Evolutionary conservation across 768 basidiomycete genomes (phyloP).

Genomic region (Kwoniella dejecticola): DNA sequence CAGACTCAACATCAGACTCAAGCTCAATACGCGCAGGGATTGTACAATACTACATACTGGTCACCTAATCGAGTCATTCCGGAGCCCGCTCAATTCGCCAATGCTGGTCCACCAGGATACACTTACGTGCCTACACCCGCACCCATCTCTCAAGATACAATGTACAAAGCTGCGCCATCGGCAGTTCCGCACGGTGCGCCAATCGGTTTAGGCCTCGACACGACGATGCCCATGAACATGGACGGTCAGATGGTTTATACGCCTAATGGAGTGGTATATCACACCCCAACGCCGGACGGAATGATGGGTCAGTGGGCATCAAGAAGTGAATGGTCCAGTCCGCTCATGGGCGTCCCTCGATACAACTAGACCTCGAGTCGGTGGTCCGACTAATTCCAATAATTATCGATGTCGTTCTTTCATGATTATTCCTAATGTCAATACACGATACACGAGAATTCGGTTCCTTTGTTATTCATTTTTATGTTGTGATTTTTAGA

Average conservation of each 20-base stretch:
- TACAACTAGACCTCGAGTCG: not conserved
- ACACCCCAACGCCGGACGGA: not conserved
- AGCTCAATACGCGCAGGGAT: not conserved
- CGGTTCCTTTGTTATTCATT: too few species aligned
- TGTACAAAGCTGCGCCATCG: slow-evolving; percentile 2
- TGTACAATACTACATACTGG: slow-evolving; percentile 5
- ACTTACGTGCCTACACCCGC: slow-evolving; percentile 28
- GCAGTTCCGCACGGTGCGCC: not conserved
- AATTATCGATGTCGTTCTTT: not conserved
- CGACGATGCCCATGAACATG: not conserved
- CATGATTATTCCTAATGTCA: too few species aligned
- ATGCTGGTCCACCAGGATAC: slow-evolving; percentile 49
- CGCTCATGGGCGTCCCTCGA: slow-evolving; percentile 13
- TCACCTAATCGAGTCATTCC: slow-evolving; percentile 19
- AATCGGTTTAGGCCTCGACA: slow-evolving; percentile 13
- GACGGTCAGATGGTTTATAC: slow-evolving; percentile 10
- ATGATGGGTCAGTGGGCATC: slow-evolving; percentile 10
- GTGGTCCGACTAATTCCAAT: not conserved
- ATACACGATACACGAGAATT: too few species aligned
- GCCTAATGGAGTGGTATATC: slow-evolving; percentile 3
- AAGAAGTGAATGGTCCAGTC: slow-evolving; percentile 34
- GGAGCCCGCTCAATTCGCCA: slow-evolving; percentile 46
- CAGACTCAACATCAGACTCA: not conserved
- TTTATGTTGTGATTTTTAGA: too few species aligned
- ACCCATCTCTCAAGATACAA: not conserved